These are phyloP conservation scores for Mycena sp. DNA, from an alignment of 1,284 basidiomycete genomes.

Conservation along the genomic window DNA sequence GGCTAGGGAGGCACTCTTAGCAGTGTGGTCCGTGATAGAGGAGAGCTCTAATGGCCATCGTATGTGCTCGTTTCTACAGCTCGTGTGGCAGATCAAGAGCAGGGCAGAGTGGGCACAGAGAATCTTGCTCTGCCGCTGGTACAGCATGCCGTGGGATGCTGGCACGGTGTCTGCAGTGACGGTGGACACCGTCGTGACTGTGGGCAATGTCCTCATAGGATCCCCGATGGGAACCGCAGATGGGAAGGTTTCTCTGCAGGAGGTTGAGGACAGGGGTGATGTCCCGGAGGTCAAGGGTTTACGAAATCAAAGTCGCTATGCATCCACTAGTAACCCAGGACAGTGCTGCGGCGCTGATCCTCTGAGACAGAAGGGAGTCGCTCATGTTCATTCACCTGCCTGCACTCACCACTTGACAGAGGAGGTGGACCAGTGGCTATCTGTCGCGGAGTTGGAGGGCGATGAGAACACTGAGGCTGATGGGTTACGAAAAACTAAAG, in stretches of 20 bases:
- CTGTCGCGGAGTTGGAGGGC: no score
- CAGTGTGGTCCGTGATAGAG: background rate
- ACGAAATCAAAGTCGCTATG: no score
- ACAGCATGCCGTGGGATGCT: no score
- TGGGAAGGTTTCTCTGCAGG: slow-evolving; percentile 1
- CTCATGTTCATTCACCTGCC: no score
- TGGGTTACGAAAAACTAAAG: slow-evolving; percentile 18
- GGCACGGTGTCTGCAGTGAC: background rate
- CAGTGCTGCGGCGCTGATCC: no score
- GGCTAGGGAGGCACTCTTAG: background rate
- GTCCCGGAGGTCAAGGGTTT: no score
- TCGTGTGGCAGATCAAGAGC: background rate
- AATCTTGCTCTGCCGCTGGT: slow-evolving; percentile 1
- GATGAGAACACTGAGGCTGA: background rate
- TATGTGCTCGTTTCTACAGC: background rate
- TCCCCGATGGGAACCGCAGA: background rate
- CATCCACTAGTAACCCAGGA: no score
- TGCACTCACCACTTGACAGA: no score
- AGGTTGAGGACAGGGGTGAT: no score
- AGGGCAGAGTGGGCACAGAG: background rate
- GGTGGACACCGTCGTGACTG: background rate
- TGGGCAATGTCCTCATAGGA: background rate
- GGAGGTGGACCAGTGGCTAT: no score
- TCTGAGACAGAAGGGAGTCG: no score
- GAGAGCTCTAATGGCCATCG: background rate